Evolutionary conservation across 2,329 filamentous ascomycete genomes (phyloP).

Genomic region (Clonostachys rosea): DNA sequence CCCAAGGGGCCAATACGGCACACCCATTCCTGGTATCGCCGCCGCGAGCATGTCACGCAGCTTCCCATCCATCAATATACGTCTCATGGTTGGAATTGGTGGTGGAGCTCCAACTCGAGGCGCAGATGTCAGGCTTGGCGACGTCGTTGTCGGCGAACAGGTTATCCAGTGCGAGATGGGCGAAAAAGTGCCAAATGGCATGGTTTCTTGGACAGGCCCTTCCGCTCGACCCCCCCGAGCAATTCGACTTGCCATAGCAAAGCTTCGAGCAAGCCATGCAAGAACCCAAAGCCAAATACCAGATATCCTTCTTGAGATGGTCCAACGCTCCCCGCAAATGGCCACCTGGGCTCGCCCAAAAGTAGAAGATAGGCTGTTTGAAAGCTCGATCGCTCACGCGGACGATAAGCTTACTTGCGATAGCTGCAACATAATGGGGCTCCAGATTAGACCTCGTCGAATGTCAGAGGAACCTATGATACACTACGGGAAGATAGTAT

Average conservation of each 20-base stretch:
- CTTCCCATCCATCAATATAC: conserved; percentile 1
- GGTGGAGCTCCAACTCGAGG: background rate
- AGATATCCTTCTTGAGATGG: background rate
- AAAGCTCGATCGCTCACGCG: background rate
- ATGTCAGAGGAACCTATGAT: background rate
- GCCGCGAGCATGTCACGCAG: background rate
- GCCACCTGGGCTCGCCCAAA: too few species aligned
- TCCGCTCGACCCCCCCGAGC: background rate
- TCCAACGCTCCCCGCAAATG: too few species aligned
- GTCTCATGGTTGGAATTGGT: background rate
- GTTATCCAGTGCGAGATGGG: background rate
- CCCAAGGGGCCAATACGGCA: conserved; percentile 3
- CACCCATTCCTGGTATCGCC: conserved; percentile 3
- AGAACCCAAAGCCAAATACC: background rate
- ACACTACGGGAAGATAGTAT: conserved; percentile 7
- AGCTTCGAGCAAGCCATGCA: background rate
- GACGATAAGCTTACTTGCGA: background rate
- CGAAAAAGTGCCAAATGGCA: background rate
- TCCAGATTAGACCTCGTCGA: background rate
- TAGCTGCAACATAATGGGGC: conserved; percentile 1
- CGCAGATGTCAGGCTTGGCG: background rate
- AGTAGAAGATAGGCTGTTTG: too few species aligned
- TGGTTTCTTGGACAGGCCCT: background rate
- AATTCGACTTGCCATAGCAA: background rate
- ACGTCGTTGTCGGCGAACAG: background rate